Conservation (phyloP, 441 rosid genomes). For the Manihot esculenta region DNA sequence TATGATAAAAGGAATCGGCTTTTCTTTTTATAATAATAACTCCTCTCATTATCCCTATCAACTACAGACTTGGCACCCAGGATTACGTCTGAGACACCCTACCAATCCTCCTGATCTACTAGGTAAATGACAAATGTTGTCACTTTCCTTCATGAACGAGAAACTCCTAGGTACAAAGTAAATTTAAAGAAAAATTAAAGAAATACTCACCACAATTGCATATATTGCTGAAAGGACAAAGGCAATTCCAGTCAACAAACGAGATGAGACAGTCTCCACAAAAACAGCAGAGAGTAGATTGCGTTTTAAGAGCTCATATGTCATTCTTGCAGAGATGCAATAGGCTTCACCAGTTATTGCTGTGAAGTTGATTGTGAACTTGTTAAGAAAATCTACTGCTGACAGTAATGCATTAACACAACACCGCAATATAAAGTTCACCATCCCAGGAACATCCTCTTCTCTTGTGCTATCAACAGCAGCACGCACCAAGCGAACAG, state of each 20-base stretch:
- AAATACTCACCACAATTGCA: constrained; percentile 60
- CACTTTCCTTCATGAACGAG: neutral
- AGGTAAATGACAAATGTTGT: neutral
- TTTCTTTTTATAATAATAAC: neutral
- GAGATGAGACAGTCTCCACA: constrained; percentile 79
- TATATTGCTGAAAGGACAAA: constrained; percentile 74
- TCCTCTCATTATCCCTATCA: no score
- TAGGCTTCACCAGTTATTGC: constrained; percentile 90
- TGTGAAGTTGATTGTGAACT: constrained; percentile 86
- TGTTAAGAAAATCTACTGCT: constrained; percentile 73
- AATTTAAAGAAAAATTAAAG: neutral
- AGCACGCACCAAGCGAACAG: constrained; percentile 74
- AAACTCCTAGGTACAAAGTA: neutral
- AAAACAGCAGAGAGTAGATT: constrained; percentile 85
- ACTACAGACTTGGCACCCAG: neutral
- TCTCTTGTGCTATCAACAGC: constrained; percentile 74
- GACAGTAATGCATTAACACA: constrained; percentile 56
- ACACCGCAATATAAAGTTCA: constrained; percentile 53
- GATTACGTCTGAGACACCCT: neutral
- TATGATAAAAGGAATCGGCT: neutral
- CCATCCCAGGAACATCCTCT: constrained; percentile 65
- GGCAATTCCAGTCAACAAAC: constrained; percentile 62
- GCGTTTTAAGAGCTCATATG: constrained; percentile 76
- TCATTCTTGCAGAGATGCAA: constrained; percentile 83
- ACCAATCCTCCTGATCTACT: neutral